These are phyloP conservation scores for Fusarium brevicatenulatum DNA, from an alignment of 2,329 filamentous ascomycete genomes.

Conservation along the genomic window DNA sequence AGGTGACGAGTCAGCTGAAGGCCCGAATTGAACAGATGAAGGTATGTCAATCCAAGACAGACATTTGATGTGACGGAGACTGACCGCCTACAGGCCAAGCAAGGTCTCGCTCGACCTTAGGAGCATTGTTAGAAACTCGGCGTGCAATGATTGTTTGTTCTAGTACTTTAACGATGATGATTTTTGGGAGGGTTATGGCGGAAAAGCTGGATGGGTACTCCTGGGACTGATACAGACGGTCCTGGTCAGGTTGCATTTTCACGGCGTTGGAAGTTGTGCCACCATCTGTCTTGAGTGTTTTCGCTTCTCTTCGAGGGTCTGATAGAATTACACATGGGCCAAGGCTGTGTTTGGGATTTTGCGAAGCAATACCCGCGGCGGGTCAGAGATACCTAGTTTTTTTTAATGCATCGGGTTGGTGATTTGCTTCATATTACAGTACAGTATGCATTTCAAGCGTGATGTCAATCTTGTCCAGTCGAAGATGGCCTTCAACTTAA, in stretches of 20 bases:
- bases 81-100: slow-evolving; percentile 55
- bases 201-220: slow-evolving; percentile 38
- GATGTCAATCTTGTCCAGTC: background rate
- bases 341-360: slow-evolving; percentile 38
- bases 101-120: slow-evolving; percentile 59
- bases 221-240: slow-evolving; percentile 34
- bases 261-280: slow-evolving; percentile 45
- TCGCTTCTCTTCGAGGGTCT: slow-evolving; percentile 30
- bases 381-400: slow-evolving; percentile 43
- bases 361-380: slow-evolving; percentile 37
- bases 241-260: slow-evolving; percentile 44
- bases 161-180: slow-evolving; percentile 41
- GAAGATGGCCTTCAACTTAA: too few relatives aligned
- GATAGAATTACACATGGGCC: slow-evolving; percentile 36
- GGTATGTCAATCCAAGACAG: slow-evolving; percentile 52
- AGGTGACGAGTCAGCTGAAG: slow-evolving; percentile 97
- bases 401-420: slow-evolving; percentile 45
- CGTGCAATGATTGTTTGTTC: slow-evolving; percentile 15
- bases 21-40: slow-evolving; percentile 99
- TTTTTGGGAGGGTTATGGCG: slow-evolving; percentile 33
- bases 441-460: background rate
- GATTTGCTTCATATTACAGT: slow-evolving; percentile 5
- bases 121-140: slow-evolving; percentile 12
- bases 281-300: slow-evolving; percentile 39
- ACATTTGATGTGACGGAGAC: background rate